These are phyloP conservation scores for Saccharomyces jurei DNA, from an alignment of 805 yeast genomes.

Conservation along the genomic window DNA sequence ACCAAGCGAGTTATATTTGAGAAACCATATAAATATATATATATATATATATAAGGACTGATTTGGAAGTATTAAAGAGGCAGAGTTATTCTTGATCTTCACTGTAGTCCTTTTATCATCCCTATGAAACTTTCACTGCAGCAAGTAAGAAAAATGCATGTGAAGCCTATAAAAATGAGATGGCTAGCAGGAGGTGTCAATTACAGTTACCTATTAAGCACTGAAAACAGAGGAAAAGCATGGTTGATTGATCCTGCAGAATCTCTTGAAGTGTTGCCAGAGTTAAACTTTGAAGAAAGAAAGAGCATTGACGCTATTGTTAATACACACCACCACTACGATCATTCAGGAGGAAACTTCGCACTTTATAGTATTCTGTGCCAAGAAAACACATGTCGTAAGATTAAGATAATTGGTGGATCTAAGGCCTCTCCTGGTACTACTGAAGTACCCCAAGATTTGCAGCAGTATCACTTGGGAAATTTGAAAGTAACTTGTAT, in stretches of 20 bases:
- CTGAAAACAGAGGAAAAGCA: constrained; percentile 53
- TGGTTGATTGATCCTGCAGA: constrained; percentile 93
- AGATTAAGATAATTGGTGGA: constrained; percentile 71
- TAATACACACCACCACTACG: constrained; percentile 94
- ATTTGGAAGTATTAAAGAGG: neutral
- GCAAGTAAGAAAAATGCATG: constrained; percentile 57
- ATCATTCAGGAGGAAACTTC: constrained; percentile 84
- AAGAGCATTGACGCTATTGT: constrained; percentile 65
- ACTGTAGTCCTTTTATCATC: neutral
- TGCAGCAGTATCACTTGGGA: constrained; percentile 43
- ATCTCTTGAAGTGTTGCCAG: constrained; percentile 58
- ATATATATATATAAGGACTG: neutral
- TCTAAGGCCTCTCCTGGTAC: constrained; percentile 44
- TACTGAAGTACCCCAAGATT: constrained; percentile 58
- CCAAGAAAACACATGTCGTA: constrained; percentile 32
- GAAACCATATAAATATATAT: too few species aligned
- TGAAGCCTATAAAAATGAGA: constrained; percentile 79
- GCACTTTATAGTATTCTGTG: constrained; percentile 22
- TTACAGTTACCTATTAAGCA: constrained; percentile 67
- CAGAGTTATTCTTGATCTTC: neutral
- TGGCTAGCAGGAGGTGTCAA: constrained; percentile 87
- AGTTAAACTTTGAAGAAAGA: constrained; percentile 31
- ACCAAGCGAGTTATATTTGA: neutral
- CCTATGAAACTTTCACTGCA: constrained; percentile 6
- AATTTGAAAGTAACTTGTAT: constrained; percentile 63